phyloP scores from a whole-genome alignment of 305 asterid genomes.

The Fraxinus dipetala region DNA sequence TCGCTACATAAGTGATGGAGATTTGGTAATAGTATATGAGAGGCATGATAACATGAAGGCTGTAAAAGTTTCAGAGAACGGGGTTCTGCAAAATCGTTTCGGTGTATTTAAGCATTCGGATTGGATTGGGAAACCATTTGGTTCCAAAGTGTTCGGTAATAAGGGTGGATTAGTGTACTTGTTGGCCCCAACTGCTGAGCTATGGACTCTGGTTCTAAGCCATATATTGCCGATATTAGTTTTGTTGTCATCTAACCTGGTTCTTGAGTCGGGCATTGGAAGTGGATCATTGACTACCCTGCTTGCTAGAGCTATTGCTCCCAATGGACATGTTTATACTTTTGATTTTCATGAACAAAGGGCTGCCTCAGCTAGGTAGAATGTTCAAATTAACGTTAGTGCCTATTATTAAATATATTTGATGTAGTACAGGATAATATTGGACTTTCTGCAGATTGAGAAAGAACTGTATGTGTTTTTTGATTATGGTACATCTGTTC shows the following conservation, averaged over 20 bases:
- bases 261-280: conserved; percentile 93
- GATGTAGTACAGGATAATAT: neutral
- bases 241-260: conserved; percentile 77
- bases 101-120: conserved; percentile 79
- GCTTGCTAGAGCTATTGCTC: conserved; percentile 85
- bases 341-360: conserved; percentile 94
- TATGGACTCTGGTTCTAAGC: conserved; percentile 89
- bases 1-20: conserved; percentile 55
- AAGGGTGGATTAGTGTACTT: conserved; percentile 72
- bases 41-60: conserved; percentile 73
- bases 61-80: conserved; percentile 54
- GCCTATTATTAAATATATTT: neutral
- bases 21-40: conserved; percentile 77
- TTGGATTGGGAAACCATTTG: conserved; percentile 86
- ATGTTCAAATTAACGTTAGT: neutral
- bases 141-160: conserved; percentile 66
- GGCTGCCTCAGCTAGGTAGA: conserved; percentile 84
- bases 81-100: conserved; percentile 75
- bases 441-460: neutral
- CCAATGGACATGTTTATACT: conserved; percentile 70
- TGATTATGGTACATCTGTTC: neutral
- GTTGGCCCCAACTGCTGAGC: conserved; percentile 87
- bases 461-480: neutral
- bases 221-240: conserved; percentile 90
- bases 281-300: conserved; percentile 90